These are phyloP conservation scores for Nicotiana paniculata DNA, from an alignment of 257 asterid genomes.

Conservation along the genomic window DNA sequence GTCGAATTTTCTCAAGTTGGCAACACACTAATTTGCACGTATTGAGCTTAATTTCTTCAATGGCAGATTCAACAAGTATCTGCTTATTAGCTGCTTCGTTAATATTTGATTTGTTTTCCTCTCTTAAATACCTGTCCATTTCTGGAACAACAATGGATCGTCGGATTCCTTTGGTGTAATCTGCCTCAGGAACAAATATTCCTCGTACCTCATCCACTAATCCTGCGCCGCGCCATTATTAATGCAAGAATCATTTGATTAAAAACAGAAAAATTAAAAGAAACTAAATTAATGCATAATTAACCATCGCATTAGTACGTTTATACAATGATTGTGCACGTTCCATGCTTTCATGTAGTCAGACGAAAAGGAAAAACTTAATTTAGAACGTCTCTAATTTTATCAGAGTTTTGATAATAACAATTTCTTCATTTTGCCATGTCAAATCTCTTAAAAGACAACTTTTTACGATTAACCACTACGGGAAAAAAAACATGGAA, in stretches of 20 bases:
- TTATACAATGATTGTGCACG: too few species aligned
- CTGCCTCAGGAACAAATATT: background rate
- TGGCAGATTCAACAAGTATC: background rate
- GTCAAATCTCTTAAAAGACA: too few species aligned
- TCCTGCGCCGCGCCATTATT: background rate
- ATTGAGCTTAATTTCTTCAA: conserved; percentile 17
- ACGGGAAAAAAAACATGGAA: too few species aligned
- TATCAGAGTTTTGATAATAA: too few species aligned
- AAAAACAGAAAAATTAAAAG: background rate
- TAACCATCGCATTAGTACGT: too few species aligned
- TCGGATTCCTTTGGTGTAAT: conserved; percentile 1
- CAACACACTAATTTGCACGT: conserved; percentile 8
- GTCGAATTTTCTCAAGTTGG: conserved; percentile 15
- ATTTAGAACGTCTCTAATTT: too few species aligned
- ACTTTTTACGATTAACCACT: too few species aligned
- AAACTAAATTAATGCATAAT: too few species aligned
- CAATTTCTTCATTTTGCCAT: too few species aligned
- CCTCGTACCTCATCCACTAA: conserved; percentile 18
- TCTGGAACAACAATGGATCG: conserved; percentile 13
- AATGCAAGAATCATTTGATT: background rate
- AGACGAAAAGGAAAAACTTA: too few species aligned
- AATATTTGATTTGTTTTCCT: background rate
- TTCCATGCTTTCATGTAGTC: too few species aligned
- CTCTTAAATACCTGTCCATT: conserved; percentile 9
- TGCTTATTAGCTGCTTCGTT: conserved; percentile 7